Evolutionary conservation across 495 filamentous ascomycete genomes (phyloP).

Genomic region (Penicillium soppii): DNA sequence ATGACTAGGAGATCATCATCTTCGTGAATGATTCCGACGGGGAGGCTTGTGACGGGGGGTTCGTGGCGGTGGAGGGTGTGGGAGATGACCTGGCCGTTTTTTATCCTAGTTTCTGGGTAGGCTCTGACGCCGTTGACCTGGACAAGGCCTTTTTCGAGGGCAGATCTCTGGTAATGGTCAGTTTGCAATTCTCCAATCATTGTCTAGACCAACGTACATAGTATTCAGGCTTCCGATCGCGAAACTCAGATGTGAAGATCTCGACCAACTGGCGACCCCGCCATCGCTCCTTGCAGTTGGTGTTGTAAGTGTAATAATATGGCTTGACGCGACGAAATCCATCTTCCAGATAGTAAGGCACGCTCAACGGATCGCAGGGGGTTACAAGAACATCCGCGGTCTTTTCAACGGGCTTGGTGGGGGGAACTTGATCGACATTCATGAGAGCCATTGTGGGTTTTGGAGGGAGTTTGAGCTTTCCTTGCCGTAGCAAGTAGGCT

Average conservation of each 20-base stretch:
- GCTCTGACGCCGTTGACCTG: conserved; percentile 67
- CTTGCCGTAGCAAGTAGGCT: conserved; percentile 58
- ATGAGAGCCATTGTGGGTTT: conserved; percentile 57
- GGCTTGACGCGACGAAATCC: conserved; percentile 80
- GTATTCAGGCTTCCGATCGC: conserved; percentile 76
- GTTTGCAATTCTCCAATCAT: neutral
- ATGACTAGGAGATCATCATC: conserved; percentile 91
- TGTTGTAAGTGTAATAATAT: conserved; percentile 94
- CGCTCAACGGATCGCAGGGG: conserved; percentile 64
- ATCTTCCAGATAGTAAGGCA: conserved; percentile 73
- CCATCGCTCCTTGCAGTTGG: conserved; percentile 89
- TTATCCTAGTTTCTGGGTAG: conserved; percentile 57
- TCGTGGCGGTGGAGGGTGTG: conserved; percentile 96
- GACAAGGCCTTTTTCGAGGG: conserved; percentile 75
- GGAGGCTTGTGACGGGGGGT: conserved; percentile 79
- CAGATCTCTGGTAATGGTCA: conserved; percentile 57
- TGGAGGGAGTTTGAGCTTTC: conserved; percentile 40
- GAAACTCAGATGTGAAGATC: conserved; percentile 79
- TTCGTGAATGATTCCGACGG: conserved; percentile 83
- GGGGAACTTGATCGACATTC: conserved; percentile 40
- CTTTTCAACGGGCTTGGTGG: conserved; percentile 32
- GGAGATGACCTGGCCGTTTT: conserved; percentile 82
- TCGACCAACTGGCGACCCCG: conserved; percentile 71
- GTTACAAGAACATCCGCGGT: conserved; percentile 58
- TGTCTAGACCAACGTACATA: conserved; percentile 56